phyloP scores from a whole-genome alignment of 306 rosid genomes.

The Lathyrus oleraceus region DNA sequence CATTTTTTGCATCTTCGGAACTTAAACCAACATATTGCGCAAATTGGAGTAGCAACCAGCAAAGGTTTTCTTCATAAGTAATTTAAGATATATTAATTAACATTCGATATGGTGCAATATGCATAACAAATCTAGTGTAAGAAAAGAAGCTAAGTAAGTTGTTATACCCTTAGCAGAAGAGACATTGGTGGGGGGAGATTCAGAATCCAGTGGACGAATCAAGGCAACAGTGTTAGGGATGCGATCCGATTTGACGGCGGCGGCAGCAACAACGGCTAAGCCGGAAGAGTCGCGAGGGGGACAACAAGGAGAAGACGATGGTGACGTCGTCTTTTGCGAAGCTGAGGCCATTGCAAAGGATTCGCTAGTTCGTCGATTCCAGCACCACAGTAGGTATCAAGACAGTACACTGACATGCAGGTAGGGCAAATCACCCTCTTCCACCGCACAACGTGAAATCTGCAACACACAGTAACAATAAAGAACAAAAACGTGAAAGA shows the following conservation, averaged over 20 bases:
- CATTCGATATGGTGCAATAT: neutral
- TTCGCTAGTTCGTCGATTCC: conserved; percentile 68
- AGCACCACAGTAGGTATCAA: conserved; percentile 53
- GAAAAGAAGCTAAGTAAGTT: neutral
- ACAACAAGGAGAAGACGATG: conserved; percentile 48
- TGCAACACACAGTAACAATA: neutral
- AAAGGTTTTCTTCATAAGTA: neutral
- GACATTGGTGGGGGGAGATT: conserved; percentile 61
- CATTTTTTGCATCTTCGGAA: neutral
- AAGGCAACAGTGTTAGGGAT: conserved; percentile 52
- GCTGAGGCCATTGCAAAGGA: conserved; percentile 91
- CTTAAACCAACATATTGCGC: conserved; percentile 9
- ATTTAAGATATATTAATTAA: neutral
- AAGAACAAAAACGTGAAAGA: neutral
- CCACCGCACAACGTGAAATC: conserved; percentile 27
- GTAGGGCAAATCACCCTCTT: conserved; percentile 37
- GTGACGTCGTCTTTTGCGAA: conserved; percentile 89
- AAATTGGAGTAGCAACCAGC: neutral
- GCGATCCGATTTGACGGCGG: conserved; percentile 48
- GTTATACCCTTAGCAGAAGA: conserved; percentile 59
- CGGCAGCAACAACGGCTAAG: conserved; percentile 36
- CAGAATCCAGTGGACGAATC: conserved; percentile 52
- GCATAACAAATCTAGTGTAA: neutral
- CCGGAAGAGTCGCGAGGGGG: conserved; percentile 33
- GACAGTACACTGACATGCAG: conserved; percentile 84